phyloP scores from a whole-genome alignment of 306 rosid genomes.

The Purshia tridentata region DNA sequence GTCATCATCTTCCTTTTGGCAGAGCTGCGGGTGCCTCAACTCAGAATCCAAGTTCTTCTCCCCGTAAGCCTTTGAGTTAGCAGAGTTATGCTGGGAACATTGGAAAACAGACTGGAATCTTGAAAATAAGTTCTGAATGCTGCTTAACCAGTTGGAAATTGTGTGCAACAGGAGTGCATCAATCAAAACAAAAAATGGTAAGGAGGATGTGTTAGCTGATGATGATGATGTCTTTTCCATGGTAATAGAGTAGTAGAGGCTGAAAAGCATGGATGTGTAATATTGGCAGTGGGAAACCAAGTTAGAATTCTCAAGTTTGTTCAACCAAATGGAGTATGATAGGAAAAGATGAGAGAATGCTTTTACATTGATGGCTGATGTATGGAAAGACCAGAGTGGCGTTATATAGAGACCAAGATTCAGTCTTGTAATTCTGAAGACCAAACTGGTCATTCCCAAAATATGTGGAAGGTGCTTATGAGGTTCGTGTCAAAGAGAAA shows the following conservation, averaged over 20 bases:
- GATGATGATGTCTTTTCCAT: slow-evolving; percentile 27
- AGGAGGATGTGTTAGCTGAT: slow-evolving; percentile 7
- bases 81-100: slow-evolving; percentile 11
- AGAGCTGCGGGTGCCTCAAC: slow-evolving; percentile 15
- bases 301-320: slow-evolving; percentile 14
- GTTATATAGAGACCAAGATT: slow-evolving; percentile 13
- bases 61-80: slow-evolving; percentile 17
- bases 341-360: slow-evolving; percentile 23
- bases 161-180: slow-evolving; percentile 3
- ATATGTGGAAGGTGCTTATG: slow-evolving; percentile 41
- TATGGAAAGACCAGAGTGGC: not conserved
- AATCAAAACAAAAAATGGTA: slow-evolving; percentile 23
- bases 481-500: not conserved
- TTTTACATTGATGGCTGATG: not conserved
- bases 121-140: slow-evolving; percentile 1
- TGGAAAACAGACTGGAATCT: slow-evolving; percentile 28
- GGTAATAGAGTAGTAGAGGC: slow-evolving; percentile 20
- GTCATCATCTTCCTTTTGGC: slow-evolving; percentile 32
- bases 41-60: slow-evolving; percentile 26
- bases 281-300: not conserved
- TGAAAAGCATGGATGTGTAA: slow-evolving; percentile 7
- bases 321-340: not conserved
- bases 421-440: slow-evolving; percentile 12
- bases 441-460: not conserved
- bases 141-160: slow-evolving; percentile 3